Evolutionary conservation across 139 green algal genomes (phyloP).

Genomic region (Spirogloea muscicola): DNA sequence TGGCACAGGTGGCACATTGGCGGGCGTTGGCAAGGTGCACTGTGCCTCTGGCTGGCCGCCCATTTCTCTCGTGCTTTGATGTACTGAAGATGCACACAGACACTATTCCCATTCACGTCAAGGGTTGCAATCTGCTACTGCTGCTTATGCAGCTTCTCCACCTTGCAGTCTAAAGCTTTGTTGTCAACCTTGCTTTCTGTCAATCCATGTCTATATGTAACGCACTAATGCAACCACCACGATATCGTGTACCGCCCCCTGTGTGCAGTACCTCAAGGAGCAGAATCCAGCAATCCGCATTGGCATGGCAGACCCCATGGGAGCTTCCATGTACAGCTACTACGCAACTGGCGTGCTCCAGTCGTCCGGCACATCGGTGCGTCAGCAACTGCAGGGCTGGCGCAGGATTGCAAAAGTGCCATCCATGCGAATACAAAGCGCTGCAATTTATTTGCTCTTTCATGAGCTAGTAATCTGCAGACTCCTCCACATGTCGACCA

Average conservation of each 20-base stretch:
- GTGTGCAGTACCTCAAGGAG: conserved; percentile 50
- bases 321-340: conserved; percentile 43
- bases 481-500: too few relatives aligned
- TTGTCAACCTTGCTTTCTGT: neutral
- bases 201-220: neutral
- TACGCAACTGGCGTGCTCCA: conserved; percentile 31
- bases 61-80: neutral
- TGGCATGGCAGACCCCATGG: conserved; percentile 44
- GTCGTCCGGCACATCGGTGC: conserved; percentile 27
- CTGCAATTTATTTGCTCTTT: too few relatives aligned
- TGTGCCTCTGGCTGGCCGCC: too few relatives aligned
- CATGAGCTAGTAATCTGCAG: too few relatives aligned
- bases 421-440: too few relatives aligned
- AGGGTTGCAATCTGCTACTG: too few relatives aligned
- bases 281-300: conserved; percentile 38
- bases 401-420: too few relatives aligned
- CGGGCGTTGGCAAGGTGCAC: conserved; percentile 59
- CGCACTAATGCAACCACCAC: neutral
- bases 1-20: conserved; percentile 88
- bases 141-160: too few relatives aligned
- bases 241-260: neutral
- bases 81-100: neutral
- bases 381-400: too few relatives aligned
- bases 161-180: too few relatives aligned
- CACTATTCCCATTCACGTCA: neutral